Percentiles rank a stretch among this genome's conserved stretches.
These are phyloP conservation scores for Ensete glaucum DNA, from an alignment of 176 grass and related monocot genomes.

Conservation along the genomic window DNA sequence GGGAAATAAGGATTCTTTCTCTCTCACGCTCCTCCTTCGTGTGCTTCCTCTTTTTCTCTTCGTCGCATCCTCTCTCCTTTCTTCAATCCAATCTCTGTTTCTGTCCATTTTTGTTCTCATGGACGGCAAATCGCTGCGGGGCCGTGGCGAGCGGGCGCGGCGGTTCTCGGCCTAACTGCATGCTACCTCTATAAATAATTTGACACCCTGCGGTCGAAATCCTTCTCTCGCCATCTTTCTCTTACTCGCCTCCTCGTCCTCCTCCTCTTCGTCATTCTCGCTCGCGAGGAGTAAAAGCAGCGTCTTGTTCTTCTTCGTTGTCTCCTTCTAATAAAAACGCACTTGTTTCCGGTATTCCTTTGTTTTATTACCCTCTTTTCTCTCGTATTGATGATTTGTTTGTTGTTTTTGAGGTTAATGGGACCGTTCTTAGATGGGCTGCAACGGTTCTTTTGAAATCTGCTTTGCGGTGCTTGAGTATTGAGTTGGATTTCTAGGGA, in stretches of 20 bases:
- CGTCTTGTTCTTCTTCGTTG: not conserved
- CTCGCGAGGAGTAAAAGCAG: not conserved
- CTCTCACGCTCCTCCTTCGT: not conserved
- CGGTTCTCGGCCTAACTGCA: not conserved
- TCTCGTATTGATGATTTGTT: too few species aligned
- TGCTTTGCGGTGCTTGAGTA: too few species aligned
- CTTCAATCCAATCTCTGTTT: not conserved
- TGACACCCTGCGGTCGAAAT: not conserved
- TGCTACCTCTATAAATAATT: not conserved
- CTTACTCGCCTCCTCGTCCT: not conserved
- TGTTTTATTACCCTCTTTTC: too few species aligned
- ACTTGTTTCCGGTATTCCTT: too few species aligned
- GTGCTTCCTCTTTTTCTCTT: not conserved
- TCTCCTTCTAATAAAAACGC: too few species aligned
- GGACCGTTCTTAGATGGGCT: too few species aligned
- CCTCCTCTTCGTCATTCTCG: not conserved
- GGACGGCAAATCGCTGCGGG: not conserved
- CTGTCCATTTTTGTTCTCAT: too few species aligned
- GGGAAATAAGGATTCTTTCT: not conserved
- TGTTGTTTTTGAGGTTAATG: too few species aligned
- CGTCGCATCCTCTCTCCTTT: not conserved
- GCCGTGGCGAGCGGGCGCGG: not conserved
- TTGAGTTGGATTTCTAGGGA: too few species aligned
- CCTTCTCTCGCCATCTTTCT: not conserved
- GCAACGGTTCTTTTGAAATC: too few species aligned